Evolutionary conservation across 192 early-diverging fungal genomes (phyloP).

Genomic region (Obelidium mucronatum): DNA sequence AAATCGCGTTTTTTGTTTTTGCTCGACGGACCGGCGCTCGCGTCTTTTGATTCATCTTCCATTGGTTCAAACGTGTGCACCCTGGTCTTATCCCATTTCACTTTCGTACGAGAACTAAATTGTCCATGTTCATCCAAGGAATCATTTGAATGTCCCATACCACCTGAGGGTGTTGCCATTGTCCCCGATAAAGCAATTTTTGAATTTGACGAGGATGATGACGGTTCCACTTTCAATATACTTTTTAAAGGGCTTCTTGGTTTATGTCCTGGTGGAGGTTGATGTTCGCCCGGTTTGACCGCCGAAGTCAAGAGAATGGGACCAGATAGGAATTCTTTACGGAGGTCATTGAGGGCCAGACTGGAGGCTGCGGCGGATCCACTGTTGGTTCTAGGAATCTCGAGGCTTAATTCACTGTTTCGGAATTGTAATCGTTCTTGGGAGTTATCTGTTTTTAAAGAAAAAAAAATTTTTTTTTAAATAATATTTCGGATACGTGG

Average conservation of each 20-base stretch:
- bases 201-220: no score
- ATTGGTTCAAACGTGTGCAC: constrained; percentile 6
- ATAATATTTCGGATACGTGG: not conserved
- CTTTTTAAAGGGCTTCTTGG: constrained; percentile 1
- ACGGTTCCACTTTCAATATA: not conserved
- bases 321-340: constrained; percentile 15
- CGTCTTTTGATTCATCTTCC: not conserved
- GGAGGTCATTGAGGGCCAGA: constrained; percentile 4
- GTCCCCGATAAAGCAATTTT: not conserved
- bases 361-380: not conserved
- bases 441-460: not conserved
- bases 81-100: constrained; percentile 16
- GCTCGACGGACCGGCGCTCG: not conserved
- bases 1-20: constrained; percentile 25
- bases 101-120: not conserved
- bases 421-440: not conserved
- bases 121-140: not conserved
- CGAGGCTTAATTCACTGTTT: not conserved
- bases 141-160: not conserved
- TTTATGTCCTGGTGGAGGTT: not conserved
- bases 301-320: no score
- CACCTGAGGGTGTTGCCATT: not conserved
- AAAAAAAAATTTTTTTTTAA: not conserved
- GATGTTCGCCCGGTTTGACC: not conserved
- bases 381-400: not conserved